These are phyloP conservation scores for Pseudozyma hubeiensis DNA, from an alignment of 1,284 basidiomycete species.

Conservation along the genomic window DNA sequence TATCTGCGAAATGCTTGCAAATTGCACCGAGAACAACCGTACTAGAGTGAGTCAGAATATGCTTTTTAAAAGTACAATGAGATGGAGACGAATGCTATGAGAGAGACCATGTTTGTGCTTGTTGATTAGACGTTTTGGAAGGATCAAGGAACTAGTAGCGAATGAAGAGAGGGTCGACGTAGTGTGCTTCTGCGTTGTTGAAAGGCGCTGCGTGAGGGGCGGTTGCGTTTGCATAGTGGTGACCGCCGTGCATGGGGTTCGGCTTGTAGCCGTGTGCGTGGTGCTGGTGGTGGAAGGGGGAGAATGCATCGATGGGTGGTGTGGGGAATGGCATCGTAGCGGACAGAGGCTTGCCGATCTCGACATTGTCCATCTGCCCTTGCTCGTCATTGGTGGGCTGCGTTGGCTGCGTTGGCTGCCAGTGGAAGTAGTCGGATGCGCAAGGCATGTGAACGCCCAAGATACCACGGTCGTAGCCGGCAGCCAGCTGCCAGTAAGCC, in stretches of 20 bases:
- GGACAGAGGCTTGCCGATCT: constrained; percentile 35
- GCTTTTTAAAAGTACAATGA: constrained; percentile 5
- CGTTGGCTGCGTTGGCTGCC: constrained; percentile 21
- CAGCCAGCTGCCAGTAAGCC: constrained; percentile 51
- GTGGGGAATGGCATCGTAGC: constrained; percentile 46
- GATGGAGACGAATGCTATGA: background rate
- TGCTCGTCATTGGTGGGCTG: constrained; percentile 6
- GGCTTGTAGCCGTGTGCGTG: constrained; percentile 14
- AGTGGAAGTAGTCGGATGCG: constrained; percentile 50
- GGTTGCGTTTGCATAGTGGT: constrained; percentile 16
- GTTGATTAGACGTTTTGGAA: background rate
- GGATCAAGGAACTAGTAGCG: constrained; percentile 21
- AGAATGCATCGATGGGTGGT: constrained; percentile 46
- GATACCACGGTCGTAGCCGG: constrained; percentile 49
- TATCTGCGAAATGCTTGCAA: background rate
- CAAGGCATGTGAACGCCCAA: constrained; percentile 50
- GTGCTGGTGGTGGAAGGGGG: constrained; percentile 19
- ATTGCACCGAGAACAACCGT: background rate
- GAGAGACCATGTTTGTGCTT: background rate
- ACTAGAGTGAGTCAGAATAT: background rate
- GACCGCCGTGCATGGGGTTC: constrained; percentile 13
- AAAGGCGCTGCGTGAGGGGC: constrained; percentile 45
- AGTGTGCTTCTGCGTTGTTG: constrained; percentile 50
- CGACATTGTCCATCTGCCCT: constrained; percentile 9
- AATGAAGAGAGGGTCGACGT: constrained; percentile 50